These are phyloP conservation scores for Cubamyces lactineus DNA, from an alignment of 768 basidiomycete genomes.

Conservation along the genomic window DNA sequence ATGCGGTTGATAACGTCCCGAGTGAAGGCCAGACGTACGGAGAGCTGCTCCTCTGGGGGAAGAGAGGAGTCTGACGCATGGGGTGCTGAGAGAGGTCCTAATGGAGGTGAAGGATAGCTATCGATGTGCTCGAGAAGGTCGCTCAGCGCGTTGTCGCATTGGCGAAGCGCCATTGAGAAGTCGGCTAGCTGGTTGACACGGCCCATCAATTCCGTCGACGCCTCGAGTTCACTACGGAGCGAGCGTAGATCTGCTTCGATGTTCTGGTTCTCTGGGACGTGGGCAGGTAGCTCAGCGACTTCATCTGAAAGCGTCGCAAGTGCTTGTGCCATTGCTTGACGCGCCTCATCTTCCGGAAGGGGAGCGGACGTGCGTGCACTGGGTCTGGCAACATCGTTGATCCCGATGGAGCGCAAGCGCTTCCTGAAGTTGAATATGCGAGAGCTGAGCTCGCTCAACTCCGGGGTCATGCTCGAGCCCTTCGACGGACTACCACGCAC, in stretches of 20 bases:
- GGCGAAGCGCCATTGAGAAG: constrained; percentile 51
- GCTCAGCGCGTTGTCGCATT: constrained; percentile 78
- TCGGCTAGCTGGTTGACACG: constrained; percentile 57
- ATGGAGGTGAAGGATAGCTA: constrained; percentile 70
- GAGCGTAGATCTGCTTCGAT: constrained; percentile 65
- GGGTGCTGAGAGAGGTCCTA: constrained; percentile 52
- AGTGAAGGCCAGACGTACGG: constrained; percentile 66
- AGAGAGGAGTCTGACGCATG: constrained; percentile 45
- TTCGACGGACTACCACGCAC: constrained; percentile 41
- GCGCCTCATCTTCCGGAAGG: constrained; percentile 57
- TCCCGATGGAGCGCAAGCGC: constrained; percentile 60
- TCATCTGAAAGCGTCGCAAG: constrained; percentile 52
- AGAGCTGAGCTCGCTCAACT: constrained; percentile 49
- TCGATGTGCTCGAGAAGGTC: constrained; percentile 87
- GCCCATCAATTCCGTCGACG: constrained; percentile 50
- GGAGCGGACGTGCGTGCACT: constrained; percentile 36
- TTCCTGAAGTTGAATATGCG: constrained; percentile 59
- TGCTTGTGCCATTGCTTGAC: constrained; percentile 48
- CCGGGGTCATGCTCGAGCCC: constrained; percentile 36
- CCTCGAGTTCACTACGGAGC: constrained; percentile 60
- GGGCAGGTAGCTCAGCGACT: constrained; percentile 49
- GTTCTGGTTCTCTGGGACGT: constrained; percentile 40
- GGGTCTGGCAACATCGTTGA: constrained; percentile 57
- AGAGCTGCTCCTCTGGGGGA: constrained; percentile 70
- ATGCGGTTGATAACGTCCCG: constrained; percentile 52